Base-by-base conservation (phyloP, 2,329 filamentous ascomycete species). In the Gliomastix tumulicola region DNA sequence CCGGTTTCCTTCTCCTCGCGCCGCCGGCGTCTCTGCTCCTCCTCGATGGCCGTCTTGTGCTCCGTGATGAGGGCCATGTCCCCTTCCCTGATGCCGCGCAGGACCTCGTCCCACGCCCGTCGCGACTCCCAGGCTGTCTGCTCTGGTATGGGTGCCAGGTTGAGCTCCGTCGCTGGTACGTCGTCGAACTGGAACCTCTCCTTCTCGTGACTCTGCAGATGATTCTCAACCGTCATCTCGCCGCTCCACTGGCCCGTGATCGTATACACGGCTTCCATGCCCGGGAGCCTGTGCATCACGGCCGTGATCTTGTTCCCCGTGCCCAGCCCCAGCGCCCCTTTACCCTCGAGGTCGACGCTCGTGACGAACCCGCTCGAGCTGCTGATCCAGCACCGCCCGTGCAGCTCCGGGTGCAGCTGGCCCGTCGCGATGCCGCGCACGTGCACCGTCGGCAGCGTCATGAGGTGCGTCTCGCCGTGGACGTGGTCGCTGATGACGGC, bases 71-170 rank as follows among this genome's bases (percentile, higher is more conserved):
- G 66, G 39, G 88, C 77, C 72, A 92, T 83, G 51, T 95, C 82
- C 17, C 84, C 84, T 40, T 68, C 69, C 13, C 68, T 60, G 39
- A 95, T 83, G 18, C 79, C 84, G 4, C 71, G 68, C 0, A 85
- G 81, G 4, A 95, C 88, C 43, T 82, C 82, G 21, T 68, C 67
- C 88, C 88, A 95, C 2, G 88, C 88, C 27, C 78, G 73, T 10
- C 88, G 74, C 8, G 83, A 84, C 63, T 95, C 88, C 51, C 87
- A 79, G 3, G 83, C 74, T 44, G 90, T 84, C 60, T 94, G 87
- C 41, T 82, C 58, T 27, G 84, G 78, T 7, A 84, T 49, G 1
- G 46, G 35, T 22, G 15, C 15, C 27, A 40, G 30, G 6, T 16
- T 30, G 18, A 50, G 38, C 0, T 38, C 19, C 3, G 39, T 35